A percentile compares a stretch with the other conserved stretches of the same genome.
Evolutionary conservation across 495 filamentous ascomycete species (phyloP).

Genomic region (Cryomyces minteri): DNA sequence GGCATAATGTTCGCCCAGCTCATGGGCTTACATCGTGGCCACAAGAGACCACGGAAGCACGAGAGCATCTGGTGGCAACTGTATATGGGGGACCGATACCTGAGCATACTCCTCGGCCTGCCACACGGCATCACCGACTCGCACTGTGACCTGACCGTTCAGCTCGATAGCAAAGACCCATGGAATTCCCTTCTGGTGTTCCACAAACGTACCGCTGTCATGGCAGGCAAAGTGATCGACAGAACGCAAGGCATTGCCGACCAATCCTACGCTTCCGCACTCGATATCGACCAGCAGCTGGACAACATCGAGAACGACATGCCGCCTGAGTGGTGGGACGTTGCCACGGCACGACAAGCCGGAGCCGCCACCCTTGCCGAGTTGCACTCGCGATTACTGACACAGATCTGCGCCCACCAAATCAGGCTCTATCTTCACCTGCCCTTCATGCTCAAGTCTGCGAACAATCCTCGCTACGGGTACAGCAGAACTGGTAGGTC

Average conservation of each 20-base stretch:
- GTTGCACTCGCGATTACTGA: constrained; percentile 19
- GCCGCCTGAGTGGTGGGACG: constrained; percentile 18
- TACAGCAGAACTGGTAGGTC: too few species aligned
- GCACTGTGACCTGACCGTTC: constrained; percentile 15
- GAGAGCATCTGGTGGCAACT: too few species aligned
- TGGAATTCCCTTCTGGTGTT: constrained; percentile 6
- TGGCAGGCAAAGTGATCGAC: constrained; percentile 33
- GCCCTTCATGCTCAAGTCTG: too few species aligned
- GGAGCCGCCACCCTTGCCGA: constrained; percentile 7
- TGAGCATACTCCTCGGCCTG: constrained; percentile 30
- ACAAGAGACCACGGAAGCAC: too few species aligned
- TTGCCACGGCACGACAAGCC: constrained; percentile 5
- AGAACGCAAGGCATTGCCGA: constrained; percentile 25
- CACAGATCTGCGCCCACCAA: constrained; percentile 29
- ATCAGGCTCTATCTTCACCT: too few species aligned
- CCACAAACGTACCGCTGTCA: constrained; percentile 20
- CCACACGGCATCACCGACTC: constrained; percentile 26
- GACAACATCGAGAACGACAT: constrained; percentile 22
- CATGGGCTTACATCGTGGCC: constrained; percentile 20
- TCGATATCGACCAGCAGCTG: constrained; percentile 30
- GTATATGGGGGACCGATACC: too few species aligned
- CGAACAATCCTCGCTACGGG: too few species aligned
- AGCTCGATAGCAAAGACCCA: too few species aligned
- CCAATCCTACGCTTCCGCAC: constrained; percentile 22
- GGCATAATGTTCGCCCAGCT: constrained; percentile 30